These are phyloP conservation scores for Penicillium brasilianum DNA, from an alignment of 2,329 filamentous ascomycete genomes.

Conservation along the genomic window DNA sequence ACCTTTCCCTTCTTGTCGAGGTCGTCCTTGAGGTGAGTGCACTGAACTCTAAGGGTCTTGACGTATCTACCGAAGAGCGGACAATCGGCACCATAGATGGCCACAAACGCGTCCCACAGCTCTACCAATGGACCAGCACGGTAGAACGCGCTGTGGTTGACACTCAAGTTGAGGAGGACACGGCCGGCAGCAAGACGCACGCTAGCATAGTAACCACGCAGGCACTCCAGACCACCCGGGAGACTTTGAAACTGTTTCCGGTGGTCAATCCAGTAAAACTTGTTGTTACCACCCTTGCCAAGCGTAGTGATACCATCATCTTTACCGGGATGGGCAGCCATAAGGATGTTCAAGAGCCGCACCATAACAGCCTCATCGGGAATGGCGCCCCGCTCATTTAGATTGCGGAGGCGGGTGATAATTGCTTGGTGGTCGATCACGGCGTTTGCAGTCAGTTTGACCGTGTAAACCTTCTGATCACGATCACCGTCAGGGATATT, in stretches of 20 bases:
- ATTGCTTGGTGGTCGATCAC: background rate
- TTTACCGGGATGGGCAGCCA: slow-evolving; percentile 18
- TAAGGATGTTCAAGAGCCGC: slow-evolving; percentile 27
- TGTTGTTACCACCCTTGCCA: slow-evolving; percentile 24
- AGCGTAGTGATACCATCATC: slow-evolving; percentile 14
- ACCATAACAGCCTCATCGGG: slow-evolving; percentile 8
- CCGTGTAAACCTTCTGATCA: background rate
- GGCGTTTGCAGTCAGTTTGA: background rate
- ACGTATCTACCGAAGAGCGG: slow-evolving; percentile 16
- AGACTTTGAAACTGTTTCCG: slow-evolving; percentile 16
- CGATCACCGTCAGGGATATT: background rate
- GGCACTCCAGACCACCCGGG: slow-evolving; percentile 20
- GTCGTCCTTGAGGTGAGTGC: slow-evolving; percentile 14
- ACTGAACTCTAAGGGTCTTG: slow-evolving; percentile 19
- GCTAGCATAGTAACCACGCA: slow-evolving; percentile 29
- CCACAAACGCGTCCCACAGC: background rate
- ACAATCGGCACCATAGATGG: background rate
- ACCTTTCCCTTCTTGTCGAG: slow-evolving; percentile 5
- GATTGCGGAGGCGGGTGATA: background rate
- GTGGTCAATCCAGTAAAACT: slow-evolving; percentile 25
- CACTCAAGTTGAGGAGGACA: slow-evolving; percentile 28
- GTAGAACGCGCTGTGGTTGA: slow-evolving; percentile 29
- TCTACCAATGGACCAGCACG: background rate
- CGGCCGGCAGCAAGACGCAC: slow-evolving; percentile 21
- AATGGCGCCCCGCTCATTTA: background rate